These are phyloP conservation scores for Colletotrichum truncatum DNA, from an alignment of 2,329 filamentous ascomycete species.

Conservation along the genomic window DNA sequence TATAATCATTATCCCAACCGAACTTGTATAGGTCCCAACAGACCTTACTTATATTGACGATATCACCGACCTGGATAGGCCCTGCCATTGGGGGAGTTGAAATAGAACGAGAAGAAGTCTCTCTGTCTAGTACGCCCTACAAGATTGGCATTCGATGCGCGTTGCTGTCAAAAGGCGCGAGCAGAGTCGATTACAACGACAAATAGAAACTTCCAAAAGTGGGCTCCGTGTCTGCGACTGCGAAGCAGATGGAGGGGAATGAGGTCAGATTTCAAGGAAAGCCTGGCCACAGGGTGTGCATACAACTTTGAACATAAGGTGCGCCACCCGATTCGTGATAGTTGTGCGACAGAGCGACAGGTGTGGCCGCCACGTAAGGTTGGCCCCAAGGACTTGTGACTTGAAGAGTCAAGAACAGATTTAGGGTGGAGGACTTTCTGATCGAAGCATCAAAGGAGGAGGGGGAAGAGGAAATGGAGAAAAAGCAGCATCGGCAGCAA, in stretches of 20 bases:
- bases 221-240: slow-evolving; percentile 1
- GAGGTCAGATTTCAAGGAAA: slow-evolving; percentile 14
- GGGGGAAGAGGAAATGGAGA: neutral
- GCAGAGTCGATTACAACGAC: slow-evolving; percentile 3
- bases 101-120: neutral
- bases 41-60: slow-evolving; percentile 41
- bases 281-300: neutral
- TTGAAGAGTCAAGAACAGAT: no score
- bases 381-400: no score
- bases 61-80: slow-evolving; percentile 39
- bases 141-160: neutral
- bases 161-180: neutral
- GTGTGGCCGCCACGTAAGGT: slow-evolving; percentile 12
- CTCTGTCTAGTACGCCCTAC: slow-evolving; percentile 12
- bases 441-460: neutral
- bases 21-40: slow-evolving; percentile 44
- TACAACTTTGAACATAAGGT: neutral
- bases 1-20: slow-evolving; percentile 43
- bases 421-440: no score
- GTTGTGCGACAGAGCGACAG: slow-evolving; percentile 1
- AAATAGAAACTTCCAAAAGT: slow-evolving; percentile 17
- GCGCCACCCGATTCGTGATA: neutral
- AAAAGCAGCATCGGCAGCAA: neutral
- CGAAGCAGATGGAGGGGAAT: slow-evolving; percentile 2
- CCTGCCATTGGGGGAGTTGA: slow-evolving; percentile 19